Percentiles rank a stretch among this genome's conserved stretches.
Conservation (phyloP, 495 filamentous ascomycete genomes). For the Penicillium ochrochloron region DNA sequence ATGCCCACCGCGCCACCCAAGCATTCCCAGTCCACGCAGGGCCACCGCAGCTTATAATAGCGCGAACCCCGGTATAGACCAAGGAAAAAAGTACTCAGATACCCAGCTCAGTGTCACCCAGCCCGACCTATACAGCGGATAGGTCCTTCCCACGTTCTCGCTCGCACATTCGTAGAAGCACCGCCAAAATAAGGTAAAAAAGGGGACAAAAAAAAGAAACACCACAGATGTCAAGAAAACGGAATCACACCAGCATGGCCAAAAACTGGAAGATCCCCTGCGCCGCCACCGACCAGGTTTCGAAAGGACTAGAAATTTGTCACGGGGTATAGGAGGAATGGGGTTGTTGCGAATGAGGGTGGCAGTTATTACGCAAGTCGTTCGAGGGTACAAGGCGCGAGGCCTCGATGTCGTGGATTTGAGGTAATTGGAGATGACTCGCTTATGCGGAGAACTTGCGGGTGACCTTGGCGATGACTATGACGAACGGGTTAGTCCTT, state of each 20-base stretch:
- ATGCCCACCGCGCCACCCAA: slow-evolving; percentile 4
- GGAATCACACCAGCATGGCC: slow-evolving; percentile 27
- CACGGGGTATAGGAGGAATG: slow-evolving; percentile 39
- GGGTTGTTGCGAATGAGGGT: slow-evolving; percentile 17
- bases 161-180: slow-evolving; percentile 28
- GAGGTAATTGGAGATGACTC: slow-evolving; percentile 6
- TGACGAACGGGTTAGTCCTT: slow-evolving; percentile 26
- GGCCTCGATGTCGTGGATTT: slow-evolving; percentile 8
- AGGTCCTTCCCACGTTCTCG: slow-evolving; percentile 34
- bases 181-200: slow-evolving; percentile 16
- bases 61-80: slow-evolving; percentile 6
- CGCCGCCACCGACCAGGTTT: slow-evolving; percentile 18
- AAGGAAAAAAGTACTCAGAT: not conserved
- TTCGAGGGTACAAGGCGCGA: slow-evolving; percentile 4
- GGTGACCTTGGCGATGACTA: slow-evolving; percentile 96
- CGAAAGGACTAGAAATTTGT: slow-evolving; percentile 28
- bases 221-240: slow-evolving; percentile 35
- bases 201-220: slow-evolving; percentile 30
- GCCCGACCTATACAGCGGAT: slow-evolving; percentile 47
- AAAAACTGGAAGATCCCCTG: slow-evolving; percentile 18
- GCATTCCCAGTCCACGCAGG: not conserved
- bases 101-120: slow-evolving; percentile 12
- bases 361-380: slow-evolving; percentile 6
- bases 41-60: slow-evolving; percentile 12
- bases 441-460: slow-evolving; percentile 76